These are phyloP conservation scores for Pistacia atlantica DNA, from an alignment of 345 rosid genomes.

Conservation along the genomic window DNA sequence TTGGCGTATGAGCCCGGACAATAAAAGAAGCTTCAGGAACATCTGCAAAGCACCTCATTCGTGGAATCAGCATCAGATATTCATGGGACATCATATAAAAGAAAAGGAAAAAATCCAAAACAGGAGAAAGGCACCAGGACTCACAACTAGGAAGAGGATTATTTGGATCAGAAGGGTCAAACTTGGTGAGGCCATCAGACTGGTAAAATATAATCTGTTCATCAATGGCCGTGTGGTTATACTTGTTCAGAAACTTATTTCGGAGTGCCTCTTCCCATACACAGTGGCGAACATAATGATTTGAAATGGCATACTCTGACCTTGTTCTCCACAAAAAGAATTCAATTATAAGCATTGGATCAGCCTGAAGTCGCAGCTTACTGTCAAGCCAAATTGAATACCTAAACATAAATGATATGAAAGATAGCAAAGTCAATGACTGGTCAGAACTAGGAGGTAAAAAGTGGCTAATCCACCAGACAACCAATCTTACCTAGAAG, in stretches of 20 bases:
- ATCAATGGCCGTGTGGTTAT: conserved; percentile 74
- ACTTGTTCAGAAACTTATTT: conserved; percentile 79
- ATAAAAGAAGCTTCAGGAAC: conserved; percentile 98
- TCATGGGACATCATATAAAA: conserved; percentile 10
- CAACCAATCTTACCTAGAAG: conserved; percentile 66
- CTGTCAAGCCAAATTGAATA: conserved; percentile 97
- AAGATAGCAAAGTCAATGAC: conserved; percentile 15
- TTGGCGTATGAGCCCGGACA: conserved; percentile 83
- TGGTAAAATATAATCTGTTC: conserved; percentile 69
- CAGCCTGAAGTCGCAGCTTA: conserved; percentile 82
- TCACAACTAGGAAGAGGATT: conserved; percentile 81
- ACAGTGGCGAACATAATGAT: conserved; percentile 90
- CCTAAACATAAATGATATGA: conserved; percentile 38
- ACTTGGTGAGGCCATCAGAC: conserved; percentile 81
- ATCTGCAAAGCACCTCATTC: conserved; percentile 51
- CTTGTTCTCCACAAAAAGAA: conserved; percentile 79
- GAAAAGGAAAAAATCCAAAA: conserved; percentile 7
- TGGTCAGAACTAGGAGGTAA: conserved; percentile 5
- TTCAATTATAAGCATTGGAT: conserved; percentile 82
- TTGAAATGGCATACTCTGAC: conserved; percentile 92
- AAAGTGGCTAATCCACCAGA: conserved; percentile 22
- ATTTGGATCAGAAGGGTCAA: conserved; percentile 59
- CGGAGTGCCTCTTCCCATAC: conserved; percentile 94
- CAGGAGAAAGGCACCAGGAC: conserved; percentile 25
- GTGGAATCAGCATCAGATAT: conserved; percentile 21